phyloP scores from a whole-genome alignment of 768 basidiomycete genomes.

The Clitopilus hobsonii region DNA sequence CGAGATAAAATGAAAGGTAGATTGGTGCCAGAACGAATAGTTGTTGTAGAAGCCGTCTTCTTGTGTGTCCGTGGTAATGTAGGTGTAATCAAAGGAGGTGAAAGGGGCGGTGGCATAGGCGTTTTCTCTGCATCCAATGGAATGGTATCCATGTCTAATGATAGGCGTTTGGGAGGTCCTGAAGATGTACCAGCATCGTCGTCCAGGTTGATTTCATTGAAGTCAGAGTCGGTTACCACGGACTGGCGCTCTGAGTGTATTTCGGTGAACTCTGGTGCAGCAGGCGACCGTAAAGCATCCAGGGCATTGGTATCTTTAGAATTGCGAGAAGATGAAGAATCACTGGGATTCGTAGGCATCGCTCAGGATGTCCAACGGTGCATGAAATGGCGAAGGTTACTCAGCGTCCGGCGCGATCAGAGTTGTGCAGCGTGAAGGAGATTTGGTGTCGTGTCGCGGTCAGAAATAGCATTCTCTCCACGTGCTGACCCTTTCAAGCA shows the following conservation, averaged over 20 bases:
- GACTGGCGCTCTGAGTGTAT: constrained; percentile 32
- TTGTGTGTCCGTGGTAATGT: constrained; percentile 36
- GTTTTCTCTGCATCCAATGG: constrained; percentile 12
- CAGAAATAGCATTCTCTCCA: neutral
- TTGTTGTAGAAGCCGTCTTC: constrained; percentile 58
- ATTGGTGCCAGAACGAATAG: constrained; percentile 47
- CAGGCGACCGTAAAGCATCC: constrained; percentile 50
- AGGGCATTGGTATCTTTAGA: constrained; percentile 21
- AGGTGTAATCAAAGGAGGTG: constrained; percentile 1
- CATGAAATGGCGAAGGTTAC: neutral
- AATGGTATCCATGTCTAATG: neutral
- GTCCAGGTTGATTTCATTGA: constrained; percentile 59
- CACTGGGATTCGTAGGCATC: constrained; percentile 15
- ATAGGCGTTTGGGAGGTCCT: neutral
- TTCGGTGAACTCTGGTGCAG: constrained; percentile 23
- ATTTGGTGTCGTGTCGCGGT: neutral
- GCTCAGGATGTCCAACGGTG: constrained; percentile 3
- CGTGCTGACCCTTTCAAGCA: too few species aligned
- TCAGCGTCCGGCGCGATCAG: neutral
- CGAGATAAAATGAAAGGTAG: constrained; percentile 52
- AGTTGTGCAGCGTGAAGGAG: neutral
- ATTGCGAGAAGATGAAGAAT: constrained; percentile 4
- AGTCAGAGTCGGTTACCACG: constrained; percentile 48
- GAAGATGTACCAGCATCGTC: constrained; percentile 29
- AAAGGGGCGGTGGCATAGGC: constrained; percentile 8